Conservation (phyloP, 495 filamentous ascomycete species). For the Penicillium odoratum region DNA sequence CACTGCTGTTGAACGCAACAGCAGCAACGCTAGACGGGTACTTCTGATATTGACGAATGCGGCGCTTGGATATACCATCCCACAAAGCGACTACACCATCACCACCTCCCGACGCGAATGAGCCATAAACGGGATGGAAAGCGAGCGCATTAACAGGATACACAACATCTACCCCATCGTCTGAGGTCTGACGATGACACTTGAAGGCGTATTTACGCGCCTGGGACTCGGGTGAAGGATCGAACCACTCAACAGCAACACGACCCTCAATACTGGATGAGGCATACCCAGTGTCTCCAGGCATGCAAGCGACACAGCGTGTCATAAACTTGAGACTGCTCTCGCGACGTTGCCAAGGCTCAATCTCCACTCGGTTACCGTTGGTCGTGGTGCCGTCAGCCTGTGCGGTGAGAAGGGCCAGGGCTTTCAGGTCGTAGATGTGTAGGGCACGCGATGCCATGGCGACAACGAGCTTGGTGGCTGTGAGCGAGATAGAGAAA, state of each 20-base stretch:
- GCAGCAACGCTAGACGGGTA: slow-evolving; percentile 76
- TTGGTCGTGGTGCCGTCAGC: slow-evolving; percentile 35
- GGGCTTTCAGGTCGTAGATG: slow-evolving; percentile 84
- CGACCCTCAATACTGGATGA: slow-evolving; percentile 87
- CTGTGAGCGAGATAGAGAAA: slow-evolving; percentile 77
- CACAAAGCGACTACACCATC: slow-evolving; percentile 94
- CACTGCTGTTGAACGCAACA: slow-evolving; percentile 74
- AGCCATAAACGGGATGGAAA: slow-evolving; percentile 88
- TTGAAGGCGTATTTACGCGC: slow-evolving; percentile 97
- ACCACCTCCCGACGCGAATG: slow-evolving; percentile 90
- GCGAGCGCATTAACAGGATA: slow-evolving; percentile 93
- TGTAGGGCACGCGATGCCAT: slow-evolving; percentile 90
- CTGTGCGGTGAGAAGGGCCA: slow-evolving; percentile 55
- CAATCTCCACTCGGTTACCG: slow-evolving; percentile 52
- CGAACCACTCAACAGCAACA: slow-evolving; percentile 97
- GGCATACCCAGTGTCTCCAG: slow-evolving; percentile 88
- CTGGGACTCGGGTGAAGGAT: slow-evolving; percentile 78
- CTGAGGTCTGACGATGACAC: slow-evolving; percentile 76
- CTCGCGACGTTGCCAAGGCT: slow-evolving; percentile 88
- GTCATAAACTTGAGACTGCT: slow-evolving; percentile 95
- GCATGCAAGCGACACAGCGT: slow-evolving; percentile 93
- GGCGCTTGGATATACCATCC: slow-evolving; percentile 89
- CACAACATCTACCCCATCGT: slow-evolving; percentile 76
- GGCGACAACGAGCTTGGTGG: slow-evolving; percentile 85
- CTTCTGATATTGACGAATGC: slow-evolving; percentile 86